Evolutionary conservation across 2,329 filamentous ascomycete genomes (phyloP).

Genomic region (Fusarium anguioides): DNA sequence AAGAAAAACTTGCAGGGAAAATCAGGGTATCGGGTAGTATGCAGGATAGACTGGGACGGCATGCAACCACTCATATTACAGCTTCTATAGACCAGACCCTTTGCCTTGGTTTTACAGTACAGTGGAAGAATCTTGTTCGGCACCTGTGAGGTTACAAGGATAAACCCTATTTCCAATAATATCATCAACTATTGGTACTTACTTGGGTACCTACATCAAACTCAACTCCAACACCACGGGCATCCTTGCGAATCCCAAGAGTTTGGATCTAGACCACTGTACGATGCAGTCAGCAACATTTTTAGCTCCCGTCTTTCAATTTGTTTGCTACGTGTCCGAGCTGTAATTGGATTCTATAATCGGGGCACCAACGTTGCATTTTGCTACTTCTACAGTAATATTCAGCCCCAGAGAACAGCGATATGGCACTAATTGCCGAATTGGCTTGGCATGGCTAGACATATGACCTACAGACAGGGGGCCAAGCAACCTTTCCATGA

Average conservation of each 20-base stretch:
- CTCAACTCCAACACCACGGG: slow-evolving; percentile 9
- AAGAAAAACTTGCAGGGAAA: slow-evolving; percentile 20
- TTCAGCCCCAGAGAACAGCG: slow-evolving; percentile 2
- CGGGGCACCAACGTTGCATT: slow-evolving; percentile 24
- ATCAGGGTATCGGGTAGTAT: slow-evolving; percentile 1
- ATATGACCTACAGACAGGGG: slow-evolving; percentile 18
- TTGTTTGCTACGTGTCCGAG: not conserved
- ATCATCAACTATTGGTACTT: slow-evolving; percentile 6
- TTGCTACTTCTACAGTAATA: slow-evolving; percentile 3
- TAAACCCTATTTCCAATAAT: slow-evolving; percentile 4
- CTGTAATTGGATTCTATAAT: slow-evolving; percentile 6
- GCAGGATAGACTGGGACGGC: slow-evolving; percentile 1
- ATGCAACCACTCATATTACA: slow-evolving; percentile 14
- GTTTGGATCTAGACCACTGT: not conserved
- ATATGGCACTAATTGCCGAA: slow-evolving; percentile 17
- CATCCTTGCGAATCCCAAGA: slow-evolving; percentile 14
- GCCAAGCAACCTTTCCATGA: slow-evolving; percentile 14
- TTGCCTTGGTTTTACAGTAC: slow-evolving; percentile 18
- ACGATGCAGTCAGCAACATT: slow-evolving; percentile 9
- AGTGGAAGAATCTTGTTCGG: slow-evolving; percentile 1
- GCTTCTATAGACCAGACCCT: not conserved
- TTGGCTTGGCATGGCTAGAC: slow-evolving; percentile 15
- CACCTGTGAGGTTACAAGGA: slow-evolving; percentile 15
- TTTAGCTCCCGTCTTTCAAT: slow-evolving; percentile 11
- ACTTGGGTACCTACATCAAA: too few species aligned